These are phyloP conservation scores for Solanum neorickii DNA, from an alignment of 257 asterid genomes.

Conservation along the genomic window DNA sequence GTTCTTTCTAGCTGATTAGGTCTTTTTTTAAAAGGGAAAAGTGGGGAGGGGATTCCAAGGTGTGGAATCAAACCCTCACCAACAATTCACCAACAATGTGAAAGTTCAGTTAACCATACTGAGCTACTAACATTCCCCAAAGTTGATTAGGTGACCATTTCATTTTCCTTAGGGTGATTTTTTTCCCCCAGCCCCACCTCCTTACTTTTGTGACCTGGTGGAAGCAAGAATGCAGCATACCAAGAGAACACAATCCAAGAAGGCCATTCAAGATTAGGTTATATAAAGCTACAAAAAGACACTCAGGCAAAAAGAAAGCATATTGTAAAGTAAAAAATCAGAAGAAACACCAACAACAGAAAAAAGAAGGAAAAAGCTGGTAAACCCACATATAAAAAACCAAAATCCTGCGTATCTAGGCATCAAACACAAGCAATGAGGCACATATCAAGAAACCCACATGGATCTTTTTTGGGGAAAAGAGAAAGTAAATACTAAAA, in stretches of 20 bases:
- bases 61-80: background rate
- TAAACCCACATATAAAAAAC: background rate
- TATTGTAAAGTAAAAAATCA: background rate
- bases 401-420: background rate
- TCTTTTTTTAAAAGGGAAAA: background rate
- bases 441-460: slow-evolving; percentile 1
- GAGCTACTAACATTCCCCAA: background rate
- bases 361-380: slow-evolving; percentile 7
- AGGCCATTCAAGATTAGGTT: background rate
- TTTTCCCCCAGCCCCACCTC: background rate
- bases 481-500: background rate
- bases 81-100: background rate
- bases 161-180: background rate
- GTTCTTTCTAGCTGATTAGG: background rate
- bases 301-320: background rate
- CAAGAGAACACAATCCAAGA: background rate
- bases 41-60: background rate
- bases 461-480: slow-evolving; percentile 6
- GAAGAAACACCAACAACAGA: background rate
- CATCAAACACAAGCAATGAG: background rate
- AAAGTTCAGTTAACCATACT: background rate
- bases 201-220: background rate
- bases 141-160: background rate
- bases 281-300: background rate
- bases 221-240: background rate